Base-by-base conservation (phyloP, 805 yeast genomes). In the Wickerhamomyces sydowiorum region DNA sequence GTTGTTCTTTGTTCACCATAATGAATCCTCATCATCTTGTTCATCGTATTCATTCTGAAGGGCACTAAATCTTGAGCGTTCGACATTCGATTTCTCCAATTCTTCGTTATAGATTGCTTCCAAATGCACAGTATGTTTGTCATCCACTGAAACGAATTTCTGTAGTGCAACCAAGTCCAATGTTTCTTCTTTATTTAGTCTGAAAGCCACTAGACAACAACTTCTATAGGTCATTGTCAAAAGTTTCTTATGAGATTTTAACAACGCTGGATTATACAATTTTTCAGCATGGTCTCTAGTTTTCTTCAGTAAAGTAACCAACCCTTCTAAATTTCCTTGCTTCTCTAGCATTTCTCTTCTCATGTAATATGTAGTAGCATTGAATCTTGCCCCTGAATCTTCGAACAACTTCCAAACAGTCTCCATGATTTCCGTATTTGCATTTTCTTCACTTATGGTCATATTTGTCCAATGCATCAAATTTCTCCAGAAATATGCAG, bases 11-110 rank as follows among this genome's bases (percentile, higher is more conserved):
- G 6, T 7, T 53, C 43, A 58, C 62, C 62, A 59, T n/a, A 57
- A 36, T 18, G 59, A 44, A 36, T 46, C 52, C 29, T 56, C 61
- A 14, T 60, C 64, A 21, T 60, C 63, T 42, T 59, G 60, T 37
- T 57, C 58, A 39, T 54, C 63, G 27, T 48, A 54, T 38, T 56
- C 57, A 32, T 50, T 39, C 39, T 57, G 62, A 35, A 57, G 30
- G 15, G 51, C 50, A 34, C 45, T 47, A 36, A 54, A 57, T 31
- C 41, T 38, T 10, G 40, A 38, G 10, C 46, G 43, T n/a, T 49
- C 42, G 28, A 21, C 38, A 20, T 30, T 4, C 10, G 45, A 47
- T 13, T 12, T 14, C 1, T n/a, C 37, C 9, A 38, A 37, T 3
- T 48, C 20, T 13, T 21, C 39, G 3, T 21, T 12, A 3, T 36